phyloP scores from a whole-genome alignment of 2,329 filamentous ascomycete species.

The Botrytis fragariae region DNA sequence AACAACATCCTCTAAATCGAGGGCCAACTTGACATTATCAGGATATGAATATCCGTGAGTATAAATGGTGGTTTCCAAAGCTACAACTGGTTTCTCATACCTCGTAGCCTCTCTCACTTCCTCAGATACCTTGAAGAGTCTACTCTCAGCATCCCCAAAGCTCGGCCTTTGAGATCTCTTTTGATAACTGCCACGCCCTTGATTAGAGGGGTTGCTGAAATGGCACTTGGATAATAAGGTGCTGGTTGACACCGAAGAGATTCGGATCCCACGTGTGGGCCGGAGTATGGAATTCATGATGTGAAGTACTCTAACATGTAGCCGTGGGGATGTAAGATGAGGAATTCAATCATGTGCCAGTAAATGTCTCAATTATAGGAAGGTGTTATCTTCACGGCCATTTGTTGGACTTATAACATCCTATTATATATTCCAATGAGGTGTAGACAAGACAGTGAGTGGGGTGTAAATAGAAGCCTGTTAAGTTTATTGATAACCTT shows the following conservation, averaged over 20 bases:
- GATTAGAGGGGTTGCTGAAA: not conserved
- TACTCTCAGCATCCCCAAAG: not conserved
- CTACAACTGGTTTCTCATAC: slow-evolving; percentile 78
- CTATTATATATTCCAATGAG: not conserved
- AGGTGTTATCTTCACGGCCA: not conserved
- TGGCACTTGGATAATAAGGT: not conserved
- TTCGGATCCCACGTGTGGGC: not conserved
- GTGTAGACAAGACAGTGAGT: not conserved
- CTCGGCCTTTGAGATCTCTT: not conserved
- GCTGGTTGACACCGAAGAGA: slow-evolving; percentile 4
- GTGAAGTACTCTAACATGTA: not conserved
- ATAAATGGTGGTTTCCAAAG: slow-evolving; percentile 94
- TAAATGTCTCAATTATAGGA: not conserved
- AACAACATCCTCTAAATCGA: slow-evolving; percentile 76
- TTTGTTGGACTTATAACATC: not conserved
- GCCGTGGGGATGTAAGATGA: not conserved
- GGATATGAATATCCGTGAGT: slow-evolving; percentile 85
- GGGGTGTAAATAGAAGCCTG: not conserved
- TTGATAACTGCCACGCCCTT: not conserved
- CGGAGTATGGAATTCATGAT: slow-evolving; percentile 16
- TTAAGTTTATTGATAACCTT: slow-evolving; percentile 7
- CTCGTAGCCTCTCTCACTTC: slow-evolving; percentile 78
- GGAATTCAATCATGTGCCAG: not conserved
- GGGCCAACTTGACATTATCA: slow-evolving; percentile 70
- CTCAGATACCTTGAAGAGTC: slow-evolving; percentile 11